Evolutionary conservation across 2,329 filamentous ascomycete species (phyloP).

Genomic region (Monosporascus sp.): DNA sequence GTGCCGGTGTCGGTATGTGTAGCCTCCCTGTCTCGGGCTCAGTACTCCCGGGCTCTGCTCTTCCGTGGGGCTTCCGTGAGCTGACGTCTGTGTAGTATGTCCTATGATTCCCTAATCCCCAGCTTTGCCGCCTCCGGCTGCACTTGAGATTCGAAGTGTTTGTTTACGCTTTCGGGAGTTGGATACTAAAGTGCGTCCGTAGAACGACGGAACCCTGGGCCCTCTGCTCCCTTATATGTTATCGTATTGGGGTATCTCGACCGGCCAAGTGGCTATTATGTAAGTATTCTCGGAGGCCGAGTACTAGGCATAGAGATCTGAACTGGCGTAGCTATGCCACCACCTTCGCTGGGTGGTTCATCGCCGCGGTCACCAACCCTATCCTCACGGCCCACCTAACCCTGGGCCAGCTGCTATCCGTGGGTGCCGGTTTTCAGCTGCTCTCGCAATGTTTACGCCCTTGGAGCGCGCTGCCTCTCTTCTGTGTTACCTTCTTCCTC

Average conservation of each 20-base stretch:
- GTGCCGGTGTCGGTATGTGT: conserved; percentile 42
- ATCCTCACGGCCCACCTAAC: conserved; percentile 46
- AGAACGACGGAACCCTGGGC: conserved; percentile 59
- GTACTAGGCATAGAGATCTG: background rate
- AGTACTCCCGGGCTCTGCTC: too few species aligned
- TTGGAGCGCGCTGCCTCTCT: conserved; percentile 53
- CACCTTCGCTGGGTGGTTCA: conserved; percentile 55
- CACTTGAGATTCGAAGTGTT: too few species aligned
- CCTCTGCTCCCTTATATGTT: conserved; percentile 59
- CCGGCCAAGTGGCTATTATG: conserved; percentile 25
- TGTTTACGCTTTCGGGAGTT: too few species aligned
- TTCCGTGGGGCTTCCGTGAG: background rate
- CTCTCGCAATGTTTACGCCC: conserved; percentile 47
- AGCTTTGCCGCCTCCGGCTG: too few species aligned
- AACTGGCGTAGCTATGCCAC: conserved; percentile 39
- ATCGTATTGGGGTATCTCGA: conserved; percentile 40
- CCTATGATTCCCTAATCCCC: too few species aligned
- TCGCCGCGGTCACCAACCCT: conserved; percentile 52
- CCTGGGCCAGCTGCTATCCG: conserved; percentile 49
- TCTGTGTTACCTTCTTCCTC: conserved; percentile 52
- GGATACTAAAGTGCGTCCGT: background rate
- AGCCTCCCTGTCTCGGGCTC: too few species aligned
- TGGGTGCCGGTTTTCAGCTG: conserved; percentile 52
- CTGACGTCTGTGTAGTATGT: background rate
- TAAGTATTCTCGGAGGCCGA: conserved; percentile 4